Percentiles rank a stretch among this genome's conserved stretches.
Conservation (phyloP, 495 filamentous ascomycete species). For the Staphylotrichum tortipilum region DNA sequence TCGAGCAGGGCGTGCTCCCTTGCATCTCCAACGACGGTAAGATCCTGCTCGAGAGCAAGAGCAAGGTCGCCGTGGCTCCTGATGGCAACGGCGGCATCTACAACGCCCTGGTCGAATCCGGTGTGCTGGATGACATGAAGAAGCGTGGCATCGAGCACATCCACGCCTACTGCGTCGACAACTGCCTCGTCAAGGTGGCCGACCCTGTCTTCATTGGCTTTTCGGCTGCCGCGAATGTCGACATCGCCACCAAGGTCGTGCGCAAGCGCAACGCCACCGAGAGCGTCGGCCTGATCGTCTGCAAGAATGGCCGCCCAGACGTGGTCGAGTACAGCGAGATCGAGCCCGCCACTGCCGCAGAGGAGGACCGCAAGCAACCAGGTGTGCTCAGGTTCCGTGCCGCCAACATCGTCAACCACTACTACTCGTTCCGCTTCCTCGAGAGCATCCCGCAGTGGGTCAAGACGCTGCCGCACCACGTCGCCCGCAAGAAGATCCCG, state of each 20-base stretch:
- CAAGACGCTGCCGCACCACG: slow-evolving; percentile 83
- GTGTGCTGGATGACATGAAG: slow-evolving; percentile 81
- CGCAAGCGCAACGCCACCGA: slow-evolving; percentile 96
- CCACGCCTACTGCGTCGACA: slow-evolving; percentile 97
- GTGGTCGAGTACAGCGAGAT: slow-evolving; percentile 99
- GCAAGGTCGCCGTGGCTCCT: slow-evolving; percentile 91
- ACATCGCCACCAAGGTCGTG: slow-evolving; percentile 97
- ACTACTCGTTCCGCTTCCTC: slow-evolving; percentile 92
- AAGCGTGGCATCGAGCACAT: slow-evolving; percentile 88
- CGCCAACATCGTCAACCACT: slow-evolving; percentile 99
- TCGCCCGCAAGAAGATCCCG: slow-evolving; percentile 97
- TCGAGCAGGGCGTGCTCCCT: slow-evolving; percentile 94
- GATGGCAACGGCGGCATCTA: slow-evolving; percentile 98
- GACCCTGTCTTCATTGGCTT: slow-evolving; percentile 96
- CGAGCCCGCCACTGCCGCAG: slow-evolving; percentile 75
- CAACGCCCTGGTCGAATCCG: slow-evolving; percentile 73
- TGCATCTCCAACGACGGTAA: slow-evolving; percentile 98
- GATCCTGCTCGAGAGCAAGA: slow-evolving; percentile 86
- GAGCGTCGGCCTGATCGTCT: slow-evolving; percentile 87
- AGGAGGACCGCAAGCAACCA: slow-evolving; percentile 73
- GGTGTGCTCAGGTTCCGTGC: slow-evolving; percentile 89
- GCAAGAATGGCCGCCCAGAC: slow-evolving; percentile 92
- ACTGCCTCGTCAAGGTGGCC: slow-evolving; percentile 95
- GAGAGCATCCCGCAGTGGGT: slow-evolving; percentile 81
- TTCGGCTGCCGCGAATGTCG: slow-evolving; percentile 76